Conservation (phyloP, 768 basidiomycete species). For the Fibroporia radiculosa region DNA sequence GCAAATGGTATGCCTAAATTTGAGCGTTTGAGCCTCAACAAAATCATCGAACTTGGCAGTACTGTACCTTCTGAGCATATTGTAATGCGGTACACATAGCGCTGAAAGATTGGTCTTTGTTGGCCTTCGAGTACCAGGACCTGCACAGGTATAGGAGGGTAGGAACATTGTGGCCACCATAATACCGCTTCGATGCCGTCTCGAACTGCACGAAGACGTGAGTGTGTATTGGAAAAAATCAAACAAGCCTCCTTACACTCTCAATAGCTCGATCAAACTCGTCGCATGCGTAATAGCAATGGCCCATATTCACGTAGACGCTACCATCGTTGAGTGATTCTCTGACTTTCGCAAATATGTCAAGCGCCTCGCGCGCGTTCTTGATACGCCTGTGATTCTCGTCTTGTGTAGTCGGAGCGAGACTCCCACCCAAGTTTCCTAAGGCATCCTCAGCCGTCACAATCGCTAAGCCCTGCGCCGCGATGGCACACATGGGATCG, state of each 20-base stretch:
- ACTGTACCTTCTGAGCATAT: constrained; percentile 66
- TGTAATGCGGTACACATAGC: constrained; percentile 81
- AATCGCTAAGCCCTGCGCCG: constrained; percentile 93
- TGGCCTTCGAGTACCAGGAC: constrained; percentile 92
- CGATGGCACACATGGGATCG: constrained; percentile 83
- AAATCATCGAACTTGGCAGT: background rate
- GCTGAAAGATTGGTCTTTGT: constrained; percentile 75
- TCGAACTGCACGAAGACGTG: constrained; percentile 58
- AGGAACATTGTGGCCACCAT: constrained; percentile 63
- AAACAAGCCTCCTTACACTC: constrained; percentile 49
- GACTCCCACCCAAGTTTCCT: constrained; percentile 51
- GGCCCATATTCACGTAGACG: constrained; percentile 94
- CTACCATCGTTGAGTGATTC: constrained; percentile 79
- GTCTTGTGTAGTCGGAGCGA: constrained; percentile 37
- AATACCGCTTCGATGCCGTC: constrained; percentile 77
- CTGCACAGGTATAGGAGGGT: constrained; percentile 82
- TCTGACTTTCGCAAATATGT: constrained; percentile 84
- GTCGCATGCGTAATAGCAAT: constrained; percentile 87
- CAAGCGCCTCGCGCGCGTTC: constrained; percentile 82
- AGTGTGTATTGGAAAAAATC: background rate
- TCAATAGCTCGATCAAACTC: constrained; percentile 96
- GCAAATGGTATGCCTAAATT: constrained; percentile 70
- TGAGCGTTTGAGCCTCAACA: constrained; percentile 24
- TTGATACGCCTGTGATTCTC: constrained; percentile 58
- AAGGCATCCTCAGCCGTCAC: constrained; percentile 88